Percentiles rank a stretch among this genome's conserved stretches.
phyloP scores from a whole-genome alignment of 305 asterid species.

The Fraxinus albicans region DNA sequence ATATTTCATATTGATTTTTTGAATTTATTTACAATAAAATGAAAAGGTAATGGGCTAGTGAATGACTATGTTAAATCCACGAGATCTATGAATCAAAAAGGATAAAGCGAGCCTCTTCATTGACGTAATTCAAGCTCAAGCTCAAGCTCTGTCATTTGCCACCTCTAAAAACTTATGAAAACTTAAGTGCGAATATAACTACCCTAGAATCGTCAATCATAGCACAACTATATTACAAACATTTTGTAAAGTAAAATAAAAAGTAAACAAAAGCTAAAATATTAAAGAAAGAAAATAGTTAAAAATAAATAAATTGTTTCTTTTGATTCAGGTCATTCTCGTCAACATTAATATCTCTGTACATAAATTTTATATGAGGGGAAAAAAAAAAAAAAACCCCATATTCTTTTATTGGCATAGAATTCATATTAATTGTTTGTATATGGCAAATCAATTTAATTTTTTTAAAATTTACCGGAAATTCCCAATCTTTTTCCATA shows the following conservation, averaged over 20 bases:
- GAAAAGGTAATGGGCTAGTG: neutral
- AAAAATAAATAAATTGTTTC: neutral
- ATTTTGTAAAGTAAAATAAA: neutral
- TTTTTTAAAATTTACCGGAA: neutral
- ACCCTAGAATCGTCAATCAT: too few relatives aligned
- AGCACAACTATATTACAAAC: neutral
- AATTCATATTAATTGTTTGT: neutral
- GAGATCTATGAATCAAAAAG: too few relatives aligned
- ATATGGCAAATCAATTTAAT: neutral
- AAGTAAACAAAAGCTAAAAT: neutral
- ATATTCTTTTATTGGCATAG: neutral
- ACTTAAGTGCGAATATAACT: neutral
- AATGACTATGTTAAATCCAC: too few relatives aligned
- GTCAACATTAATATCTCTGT: neutral
- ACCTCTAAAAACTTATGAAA: neutral
- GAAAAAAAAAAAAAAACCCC: too few relatives aligned
- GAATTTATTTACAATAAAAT: too few relatives aligned
- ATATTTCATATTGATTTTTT: too few relatives aligned
- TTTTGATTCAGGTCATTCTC: too few relatives aligned
- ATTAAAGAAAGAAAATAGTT: neutral
- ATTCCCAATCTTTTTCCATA: neutral
- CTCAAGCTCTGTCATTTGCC: neutral
- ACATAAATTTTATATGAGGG: neutral
- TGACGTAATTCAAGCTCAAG: neutral
- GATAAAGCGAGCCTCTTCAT: neutral